Evolutionary conservation across 208 protist species (phyloP), one percentile per base, ranked within the genome.

Genomic region (Acanthamoeba culbertsoni): DNA sequence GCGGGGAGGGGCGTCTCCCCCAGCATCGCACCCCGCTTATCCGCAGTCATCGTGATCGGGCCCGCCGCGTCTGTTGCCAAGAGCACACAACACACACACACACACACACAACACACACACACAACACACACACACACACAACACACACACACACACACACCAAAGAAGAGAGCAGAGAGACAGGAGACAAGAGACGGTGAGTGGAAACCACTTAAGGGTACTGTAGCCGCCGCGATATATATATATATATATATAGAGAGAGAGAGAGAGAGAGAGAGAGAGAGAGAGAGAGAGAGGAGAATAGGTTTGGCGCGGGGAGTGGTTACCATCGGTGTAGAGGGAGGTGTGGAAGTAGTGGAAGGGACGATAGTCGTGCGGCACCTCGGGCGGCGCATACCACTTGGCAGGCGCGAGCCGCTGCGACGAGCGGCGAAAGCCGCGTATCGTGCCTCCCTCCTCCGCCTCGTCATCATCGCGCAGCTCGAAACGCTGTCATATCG

Each of bases 261-360:
- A 8, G 48, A 18, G 48, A 55, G 48, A 18, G 48, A 55, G 48
- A 55, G 48, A 55, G 48, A 18, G 55, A n/a, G n/a, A n/a, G n/a
- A n/a, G n/a, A n/a, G n/a, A n/a, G n/a, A n/a, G n/a, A n/a, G 31
- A 62, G 12, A 7, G 23, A 62, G 20, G 5, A 26, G 20, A 62
- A 5, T 14, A 26, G 68, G 14, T 7, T 10, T 8, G 35, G 14
- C 3, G 5, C 16, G 35, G n/a, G 68, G 40, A 79, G 68, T 14
- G 42, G 28, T 8, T 37, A 88, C 79, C 79, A n/a, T 57, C 79
- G n/a, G 79, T 16, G n/a, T 88, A 88, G 48, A 88, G 79, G 79
- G 79, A 65, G 1, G 79, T 88, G 33, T 40, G 28, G 20, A 88
- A 88, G 48, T 65, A 88, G 48, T 88, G 79, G 79, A 88, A 88